A percentile compares a stretch with the other conserved stretches of the same genome.
Evolutionary conservation across 2,329 filamentous ascomycete genomes (phyloP).

Genomic region (Reticulascus tulasneorum): DNA sequence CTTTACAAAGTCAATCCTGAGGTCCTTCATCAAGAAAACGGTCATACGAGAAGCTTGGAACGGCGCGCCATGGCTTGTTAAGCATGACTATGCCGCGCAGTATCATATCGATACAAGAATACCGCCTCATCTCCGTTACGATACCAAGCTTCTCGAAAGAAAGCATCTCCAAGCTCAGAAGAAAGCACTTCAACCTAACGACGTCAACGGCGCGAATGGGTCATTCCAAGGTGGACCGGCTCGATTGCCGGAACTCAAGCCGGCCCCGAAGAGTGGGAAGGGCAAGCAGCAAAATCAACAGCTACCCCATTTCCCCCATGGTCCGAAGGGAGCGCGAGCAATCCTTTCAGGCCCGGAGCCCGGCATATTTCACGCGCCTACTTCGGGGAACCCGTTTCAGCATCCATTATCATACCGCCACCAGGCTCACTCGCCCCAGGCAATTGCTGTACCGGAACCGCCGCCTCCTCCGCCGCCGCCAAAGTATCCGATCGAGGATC

Average conservation of each 20-base stretch:
- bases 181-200: constrained; percentile 43
- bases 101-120: constrained; percentile 88
- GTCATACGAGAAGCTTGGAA: constrained; percentile 90
- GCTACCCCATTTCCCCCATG: constrained; percentile 23
- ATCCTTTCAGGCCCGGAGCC: constrained; percentile 23
- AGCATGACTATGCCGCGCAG: constrained; percentile 73
- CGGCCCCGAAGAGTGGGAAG: constrained; percentile 67
- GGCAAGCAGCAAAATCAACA: constrained; percentile 49
- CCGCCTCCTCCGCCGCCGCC: constrained; percentile 69
- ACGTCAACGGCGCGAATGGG: constrained; percentile 34
- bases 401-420: constrained; percentile 40
- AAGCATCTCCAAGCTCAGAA: constrained; percentile 67
- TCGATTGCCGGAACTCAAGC: constrained; percentile 69
- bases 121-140: constrained; percentile 76
- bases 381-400: constrained; percentile 43
- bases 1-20: constrained; percentile 91
- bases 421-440: constrained; percentile 38
- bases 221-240: constrained; percentile 37
- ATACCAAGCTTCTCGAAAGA: constrained; percentile 72
- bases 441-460: constrained; percentile 34
- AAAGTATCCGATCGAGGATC: constrained; percentile 94
- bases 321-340: constrained; percentile 40
- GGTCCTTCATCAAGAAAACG: constrained; percentile 92
- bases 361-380: constrained; percentile 33
- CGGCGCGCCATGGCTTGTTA: constrained; percentile 95